A percentile compares a stretch with the other conserved stretches of the same genome.
phyloP scores from a whole-genome alignment of 2,329 filamentous ascomycete genomes.

The Talaromyces sp. region DNA sequence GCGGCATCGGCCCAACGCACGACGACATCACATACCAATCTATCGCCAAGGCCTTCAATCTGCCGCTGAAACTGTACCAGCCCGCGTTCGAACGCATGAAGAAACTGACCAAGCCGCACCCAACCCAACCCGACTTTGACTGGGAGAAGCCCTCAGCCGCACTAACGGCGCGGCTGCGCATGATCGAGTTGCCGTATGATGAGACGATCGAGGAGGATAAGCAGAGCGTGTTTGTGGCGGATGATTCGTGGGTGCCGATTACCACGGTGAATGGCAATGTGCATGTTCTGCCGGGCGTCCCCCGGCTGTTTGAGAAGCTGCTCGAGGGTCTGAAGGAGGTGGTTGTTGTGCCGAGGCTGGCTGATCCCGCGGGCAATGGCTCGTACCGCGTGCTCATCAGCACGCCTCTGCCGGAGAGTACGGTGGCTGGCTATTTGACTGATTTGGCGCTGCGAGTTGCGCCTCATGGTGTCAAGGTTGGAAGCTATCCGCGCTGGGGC shows the following conservation, averaged over 20 bases:
- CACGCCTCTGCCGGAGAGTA: slow-evolving; percentile 82
- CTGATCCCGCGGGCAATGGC: slow-evolving; percentile 75
- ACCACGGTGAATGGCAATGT: slow-evolving; percentile 86
- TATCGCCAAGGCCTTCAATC: slow-evolving; percentile 80
- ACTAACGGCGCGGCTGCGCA: slow-evolving; percentile 76
- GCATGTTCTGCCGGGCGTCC: slow-evolving; percentile 88
- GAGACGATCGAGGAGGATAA: slow-evolving; percentile 57
- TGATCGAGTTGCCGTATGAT: slow-evolving; percentile 83
- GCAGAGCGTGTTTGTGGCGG: slow-evolving; percentile 72
- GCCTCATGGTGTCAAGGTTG: slow-evolving; percentile 79
- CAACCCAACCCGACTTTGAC: slow-evolving; percentile 68
- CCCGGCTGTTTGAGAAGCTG: slow-evolving; percentile 73
- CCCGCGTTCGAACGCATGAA: slow-evolving; percentile 79
- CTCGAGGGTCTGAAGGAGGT: slow-evolving; percentile 70
- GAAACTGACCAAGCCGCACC: slow-evolving; percentile 66
- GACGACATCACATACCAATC: slow-evolving; percentile 97
- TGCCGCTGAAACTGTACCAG: slow-evolving; percentile 72
- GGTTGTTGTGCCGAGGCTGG: slow-evolving; percentile 61
- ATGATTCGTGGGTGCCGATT: slow-evolving; percentile 88
- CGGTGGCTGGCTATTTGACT: slow-evolving; percentile 76
- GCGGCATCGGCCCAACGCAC: slow-evolving; percentile 96
- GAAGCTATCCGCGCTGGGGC: slow-evolving; percentile 90
- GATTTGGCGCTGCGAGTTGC: slow-evolving; percentile 69
- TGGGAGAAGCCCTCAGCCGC: slow-evolving; percentile 79
- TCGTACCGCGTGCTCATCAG: slow-evolving; percentile 75